These are phyloP conservation scores for Prinsepia uniflora DNA, from an alignment of 306 rosid species.

Conservation along the genomic window DNA sequence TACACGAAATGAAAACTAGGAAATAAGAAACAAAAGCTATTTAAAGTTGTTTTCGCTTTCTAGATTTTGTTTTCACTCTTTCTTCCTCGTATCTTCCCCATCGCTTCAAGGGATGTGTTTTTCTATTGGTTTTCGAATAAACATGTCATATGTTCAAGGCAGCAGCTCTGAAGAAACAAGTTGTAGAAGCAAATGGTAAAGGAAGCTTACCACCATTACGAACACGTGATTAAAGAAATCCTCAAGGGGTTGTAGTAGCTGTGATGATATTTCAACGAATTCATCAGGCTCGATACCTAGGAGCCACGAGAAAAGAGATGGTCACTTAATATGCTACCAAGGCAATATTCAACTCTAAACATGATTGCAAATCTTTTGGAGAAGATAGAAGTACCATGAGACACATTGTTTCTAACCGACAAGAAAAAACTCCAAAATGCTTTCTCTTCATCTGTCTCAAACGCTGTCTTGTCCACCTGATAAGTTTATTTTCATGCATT, in stretches of 20 bases:
- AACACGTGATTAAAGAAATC: conserved; percentile 79
- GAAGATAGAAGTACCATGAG: conserved; percentile 44
- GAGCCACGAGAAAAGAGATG: conserved; percentile 21
- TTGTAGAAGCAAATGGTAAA: neutral
- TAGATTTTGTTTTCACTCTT: too few species aligned
- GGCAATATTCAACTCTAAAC: neutral
- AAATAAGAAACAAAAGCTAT: too few species aligned
- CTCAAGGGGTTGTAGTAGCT: conserved; percentile 82
- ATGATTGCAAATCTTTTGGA: neutral
- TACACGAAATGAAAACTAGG: too few species aligned
- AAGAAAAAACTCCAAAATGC: conserved; percentile 67
- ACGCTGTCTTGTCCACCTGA: conserved; percentile 71
- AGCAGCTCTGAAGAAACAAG: neutral
- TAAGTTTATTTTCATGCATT: too few species aligned
- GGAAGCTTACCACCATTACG: conserved; percentile 89
- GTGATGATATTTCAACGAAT: conserved; percentile 63
- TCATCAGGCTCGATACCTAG: conserved; percentile 62
- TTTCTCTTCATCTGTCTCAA: conserved; percentile 74
- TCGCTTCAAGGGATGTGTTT: neutral
- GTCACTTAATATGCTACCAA: conserved; percentile 2
- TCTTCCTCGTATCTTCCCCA: too few species aligned
- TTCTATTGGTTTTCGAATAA: neutral
- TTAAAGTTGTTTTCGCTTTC: too few species aligned
- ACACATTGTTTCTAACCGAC: conserved; percentile 45
- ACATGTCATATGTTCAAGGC: neutral